phyloP scores from a whole-genome alignment of 1,139 yeast genomes.

The Yamadazyma aaseri region DNA sequence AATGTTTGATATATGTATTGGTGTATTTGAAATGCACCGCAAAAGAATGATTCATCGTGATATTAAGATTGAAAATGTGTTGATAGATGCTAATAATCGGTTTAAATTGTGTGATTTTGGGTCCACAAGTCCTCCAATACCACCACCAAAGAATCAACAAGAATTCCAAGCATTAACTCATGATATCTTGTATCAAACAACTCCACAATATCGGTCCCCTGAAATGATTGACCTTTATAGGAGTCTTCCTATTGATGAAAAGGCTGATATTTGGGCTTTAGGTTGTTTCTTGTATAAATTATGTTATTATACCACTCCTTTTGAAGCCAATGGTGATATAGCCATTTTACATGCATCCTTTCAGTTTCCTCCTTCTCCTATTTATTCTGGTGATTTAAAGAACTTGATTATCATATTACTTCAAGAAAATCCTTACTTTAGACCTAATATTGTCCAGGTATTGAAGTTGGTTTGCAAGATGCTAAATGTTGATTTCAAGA shows the following conservation, averaged over 20 bases:
- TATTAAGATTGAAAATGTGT: constrained; percentile 91
- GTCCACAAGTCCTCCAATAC: constrained; percentile 62
- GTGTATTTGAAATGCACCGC: constrained; percentile 72
- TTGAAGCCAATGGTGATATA: constrained; percentile 71
- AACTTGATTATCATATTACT: constrained; percentile 77
- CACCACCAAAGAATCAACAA: constrained; percentile 64
- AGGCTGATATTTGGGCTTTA: constrained; percentile 94
- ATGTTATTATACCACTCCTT: constrained; percentile 93
- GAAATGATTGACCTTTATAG: constrained; percentile 91
- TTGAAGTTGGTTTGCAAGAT: constrained; percentile 36
- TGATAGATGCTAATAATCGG: constrained; percentile 68
- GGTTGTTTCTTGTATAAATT: constrained; percentile 89
- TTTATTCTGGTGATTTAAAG: constrained; percentile 60
- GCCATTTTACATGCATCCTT: constrained; percentile 69
- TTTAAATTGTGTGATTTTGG: constrained; percentile 95
- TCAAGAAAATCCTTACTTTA: constrained; percentile 71
- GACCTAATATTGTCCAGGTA: constrained; percentile 85
- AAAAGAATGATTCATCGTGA: constrained; percentile 70
- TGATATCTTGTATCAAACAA: constrained; percentile 87
- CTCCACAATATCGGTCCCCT: constrained; percentile 96
- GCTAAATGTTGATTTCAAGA: constrained; percentile 28
- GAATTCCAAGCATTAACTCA: constrained; percentile 72
- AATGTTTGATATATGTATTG: constrained; percentile 65
- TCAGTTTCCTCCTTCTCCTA: constrained; percentile 57
- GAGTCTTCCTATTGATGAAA: constrained; percentile 88